Base-by-base conservation (phyloP, 768 basidiomycete genomes). In the Agrocybe chaxingu region DNA sequence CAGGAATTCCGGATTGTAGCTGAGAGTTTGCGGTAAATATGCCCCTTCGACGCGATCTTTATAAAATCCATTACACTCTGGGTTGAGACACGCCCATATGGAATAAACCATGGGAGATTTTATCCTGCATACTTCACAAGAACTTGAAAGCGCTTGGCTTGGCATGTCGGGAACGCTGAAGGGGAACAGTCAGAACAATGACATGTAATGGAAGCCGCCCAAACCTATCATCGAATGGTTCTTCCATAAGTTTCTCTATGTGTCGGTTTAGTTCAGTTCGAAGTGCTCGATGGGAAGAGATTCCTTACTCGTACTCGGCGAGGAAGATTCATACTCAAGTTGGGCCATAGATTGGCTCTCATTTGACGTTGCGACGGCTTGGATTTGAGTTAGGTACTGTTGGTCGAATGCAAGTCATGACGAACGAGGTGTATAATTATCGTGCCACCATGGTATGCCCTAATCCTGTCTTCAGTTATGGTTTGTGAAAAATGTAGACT, bases 1-100 rank as follows among this genome's bases (percentile, higher is more conserved):
- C 4, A 85, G 60, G 58, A 87, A 87, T 19, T 65, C 56, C 1
- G 67, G 56, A 50, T 75, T 61, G 57, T 86, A 87, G 4, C 66
- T 65, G 12, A 87, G 67, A 5, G 69, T 45, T 8, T 58, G 56
- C 33, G 70, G 58, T 38, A 76, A 56, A 34, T 57, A 46, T 36
- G 58, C 19, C 2, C 67, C 65, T 9, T 57, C 50, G 5, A n/a
- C 33, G 8, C 32, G 32, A 8, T 46, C 56, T 42, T 50, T 70
- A 81, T 81, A 90, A 63, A 89, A 89, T 19, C 48, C 51, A 3
- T n/a, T 1, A 59, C 89, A 90, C 1, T 55, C 52, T 16, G 85
- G 76, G 42, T 77, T 77, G 48, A 90, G 70, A 60, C 89, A 91
- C 55, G 78, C 79, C 82, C 85, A 84, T 52, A 72, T 63, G 13